A percentile compares a stretch with the other conserved stretches of the same genome.
These are phyloP conservation scores for Penicilliopsis zonata DNA, from an alignment of 495 filamentous ascomycete genomes.

Conservation along the genomic window DNA sequence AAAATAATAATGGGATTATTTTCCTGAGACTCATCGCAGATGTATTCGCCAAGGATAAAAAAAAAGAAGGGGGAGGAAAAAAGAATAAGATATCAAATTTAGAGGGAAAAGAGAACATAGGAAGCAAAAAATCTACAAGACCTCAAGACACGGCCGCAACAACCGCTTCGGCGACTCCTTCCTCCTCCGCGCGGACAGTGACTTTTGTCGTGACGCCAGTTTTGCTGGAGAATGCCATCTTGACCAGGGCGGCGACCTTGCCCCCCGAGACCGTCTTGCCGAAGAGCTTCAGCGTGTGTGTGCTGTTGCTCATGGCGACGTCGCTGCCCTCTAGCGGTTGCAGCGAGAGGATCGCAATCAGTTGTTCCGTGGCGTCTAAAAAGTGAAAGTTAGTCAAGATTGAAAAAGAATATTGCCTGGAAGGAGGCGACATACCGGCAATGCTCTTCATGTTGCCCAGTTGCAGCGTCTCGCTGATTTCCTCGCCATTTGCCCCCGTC, in stretches of 20 bases:
- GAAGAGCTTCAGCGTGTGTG: constrained; percentile 89
- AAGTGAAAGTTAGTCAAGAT: constrained; percentile 22
- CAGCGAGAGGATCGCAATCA: constrained; percentile 73
- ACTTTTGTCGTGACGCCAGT: constrained; percentile 92
- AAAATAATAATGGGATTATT: neutral
- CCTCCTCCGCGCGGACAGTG: constrained; percentile 80
- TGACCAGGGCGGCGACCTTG: constrained; percentile 71
- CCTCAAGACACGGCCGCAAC: constrained; percentile 71
- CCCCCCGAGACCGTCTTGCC: constrained; percentile 92
- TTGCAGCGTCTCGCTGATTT: constrained; percentile 84
- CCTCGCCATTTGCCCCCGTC: constrained; percentile 75
- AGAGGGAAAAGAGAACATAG: neutral
- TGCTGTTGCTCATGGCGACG: constrained; percentile 72
- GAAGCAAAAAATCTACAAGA: neutral
- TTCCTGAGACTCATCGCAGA: no score
- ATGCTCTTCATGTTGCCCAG: constrained; percentile 85
- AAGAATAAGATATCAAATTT: neutral
- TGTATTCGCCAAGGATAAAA: constrained; percentile 2
- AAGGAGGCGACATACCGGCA: constrained; percentile 50
- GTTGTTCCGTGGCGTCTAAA: constrained; percentile 85
- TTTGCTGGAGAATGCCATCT: constrained; percentile 91
- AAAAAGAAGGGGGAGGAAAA: constrained; percentile 1
- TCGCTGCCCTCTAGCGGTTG: constrained; percentile 93
- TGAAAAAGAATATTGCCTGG: neutral
- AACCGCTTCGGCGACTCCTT: constrained; percentile 74